phyloP scores from a whole-genome alignment of 768 basidiomycete genomes.

The Tylopilus sp. region DNA sequence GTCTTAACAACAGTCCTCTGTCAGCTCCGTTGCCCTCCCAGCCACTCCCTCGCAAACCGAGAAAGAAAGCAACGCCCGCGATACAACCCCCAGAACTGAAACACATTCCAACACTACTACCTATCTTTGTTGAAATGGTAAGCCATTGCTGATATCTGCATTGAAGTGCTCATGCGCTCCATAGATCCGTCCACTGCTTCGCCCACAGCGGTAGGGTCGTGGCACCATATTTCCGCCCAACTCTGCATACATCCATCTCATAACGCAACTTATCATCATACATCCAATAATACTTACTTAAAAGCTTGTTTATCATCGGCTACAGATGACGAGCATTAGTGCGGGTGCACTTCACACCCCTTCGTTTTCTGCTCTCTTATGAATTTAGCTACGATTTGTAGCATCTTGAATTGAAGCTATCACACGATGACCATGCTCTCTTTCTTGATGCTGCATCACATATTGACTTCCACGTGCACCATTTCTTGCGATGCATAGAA shows the following conservation, averaged over 20 bases:
- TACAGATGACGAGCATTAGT: not conserved
- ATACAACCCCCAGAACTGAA: conserved; percentile 74
- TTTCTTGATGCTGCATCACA: not conserved
- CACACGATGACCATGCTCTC: not conserved
- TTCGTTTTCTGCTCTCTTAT: not conserved
- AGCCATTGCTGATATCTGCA: conserved; percentile 2
- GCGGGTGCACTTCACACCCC: not conserved
- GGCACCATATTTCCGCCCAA: not conserved
- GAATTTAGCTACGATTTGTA: not conserved
- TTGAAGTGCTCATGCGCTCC: conserved; percentile 5
- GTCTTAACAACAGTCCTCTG: not conserved
- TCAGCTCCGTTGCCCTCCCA: conserved; percentile 9
- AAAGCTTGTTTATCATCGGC: not conserved
- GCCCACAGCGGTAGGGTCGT: conserved; percentile 12
- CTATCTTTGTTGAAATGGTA: conserved; percentile 93
- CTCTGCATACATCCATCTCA: not conserved
- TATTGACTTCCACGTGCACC: not conserved
- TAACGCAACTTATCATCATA: not conserved
- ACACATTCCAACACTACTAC: conserved; percentile 77
- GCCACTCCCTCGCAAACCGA: conserved; percentile 28
- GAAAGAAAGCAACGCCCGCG: conserved; percentile 41
- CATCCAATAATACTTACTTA: conserved; percentile 1
- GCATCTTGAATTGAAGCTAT: no score
- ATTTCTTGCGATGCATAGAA: not conserved
- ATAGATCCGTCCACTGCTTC: conserved; percentile 37